A percentile compares a stretch with the other conserved stretches of the same genome.
Evolutionary conservation across 2,329 filamentous ascomycete genomes (phyloP).

Genomic region (Aspergillus floridensis): DNA sequence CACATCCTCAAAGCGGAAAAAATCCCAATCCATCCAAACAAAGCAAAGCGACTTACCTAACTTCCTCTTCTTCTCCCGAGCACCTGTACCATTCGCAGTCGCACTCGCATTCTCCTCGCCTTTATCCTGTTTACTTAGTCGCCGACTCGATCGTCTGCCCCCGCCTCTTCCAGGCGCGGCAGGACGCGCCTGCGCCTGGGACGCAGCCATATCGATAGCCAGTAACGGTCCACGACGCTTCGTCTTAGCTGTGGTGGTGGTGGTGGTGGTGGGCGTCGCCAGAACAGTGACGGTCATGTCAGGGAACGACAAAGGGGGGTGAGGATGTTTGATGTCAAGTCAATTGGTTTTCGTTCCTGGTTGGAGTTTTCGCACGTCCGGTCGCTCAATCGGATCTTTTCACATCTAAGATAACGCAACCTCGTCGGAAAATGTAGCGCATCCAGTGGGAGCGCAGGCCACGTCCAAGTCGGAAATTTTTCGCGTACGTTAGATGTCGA

Average conservation of each 20-base stretch:
- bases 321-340: neutral
- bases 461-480: no score
- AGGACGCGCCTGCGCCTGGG: constrained; percentile 38
- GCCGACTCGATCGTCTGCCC: constrained; percentile 31
- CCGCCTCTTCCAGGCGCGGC: constrained; percentile 25
- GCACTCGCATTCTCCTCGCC: constrained; percentile 24
- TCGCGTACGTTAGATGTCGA: no score
- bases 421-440: no score
- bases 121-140: constrained; percentile 35
- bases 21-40: neutral
- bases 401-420: no score
- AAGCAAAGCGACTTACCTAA: constrained; percentile 38
- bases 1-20: neutral
- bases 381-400: no score
- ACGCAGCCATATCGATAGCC: constrained; percentile 38
- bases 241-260: constrained; percentile 31
- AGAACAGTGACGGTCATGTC: constrained; percentile 42
- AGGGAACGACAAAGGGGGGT: constrained; percentile 16
- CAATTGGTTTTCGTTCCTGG: neutral
- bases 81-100: constrained; percentile 4
- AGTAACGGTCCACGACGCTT: constrained; percentile 39
- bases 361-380: no score
- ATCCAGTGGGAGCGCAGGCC: no score
- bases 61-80: constrained; percentile 42
- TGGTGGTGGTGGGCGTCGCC: constrained; percentile 11